phyloP scores from a whole-genome alignment of 2,329 filamentous ascomycete genomes.

The Dichotomopilus funicola region DNA sequence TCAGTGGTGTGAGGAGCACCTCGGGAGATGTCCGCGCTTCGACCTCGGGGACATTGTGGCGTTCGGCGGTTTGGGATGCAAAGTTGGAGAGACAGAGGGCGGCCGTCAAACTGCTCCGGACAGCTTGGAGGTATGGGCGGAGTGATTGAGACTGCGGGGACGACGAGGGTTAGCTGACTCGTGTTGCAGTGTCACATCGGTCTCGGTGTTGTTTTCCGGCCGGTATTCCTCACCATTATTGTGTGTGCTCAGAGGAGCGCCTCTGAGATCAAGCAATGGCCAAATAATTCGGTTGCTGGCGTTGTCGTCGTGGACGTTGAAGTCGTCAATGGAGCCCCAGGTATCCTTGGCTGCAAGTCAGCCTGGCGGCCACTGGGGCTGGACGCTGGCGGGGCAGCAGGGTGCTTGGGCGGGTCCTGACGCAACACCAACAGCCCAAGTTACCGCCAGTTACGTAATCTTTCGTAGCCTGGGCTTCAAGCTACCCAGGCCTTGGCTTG shows the following conservation, averaged over 20 bases:
- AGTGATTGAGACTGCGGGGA: constrained; percentile 78
- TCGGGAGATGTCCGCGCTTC: constrained; percentile 91
- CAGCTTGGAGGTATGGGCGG: constrained; percentile 91
- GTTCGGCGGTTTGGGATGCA: constrained; percentile 90
- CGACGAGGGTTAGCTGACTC: constrained; percentile 1
- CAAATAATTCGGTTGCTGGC: constrained; percentile 4
- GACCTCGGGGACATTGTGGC: constrained; percentile 97
- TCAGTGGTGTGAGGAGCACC: constrained; percentile 84
- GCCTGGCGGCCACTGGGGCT: not conserved
- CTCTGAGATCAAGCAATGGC: constrained; percentile 2
- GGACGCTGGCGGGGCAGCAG: constrained; percentile 9
- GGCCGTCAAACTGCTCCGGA: constrained; percentile 87
- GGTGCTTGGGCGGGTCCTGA: not conserved
- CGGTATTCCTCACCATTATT: constrained; percentile 10
- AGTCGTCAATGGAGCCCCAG: constrained; percentile 1
- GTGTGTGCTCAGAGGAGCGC: not conserved
- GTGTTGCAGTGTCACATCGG: not conserved
- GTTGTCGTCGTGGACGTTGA: constrained; percentile 8
- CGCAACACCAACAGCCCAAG: too few relatives aligned
- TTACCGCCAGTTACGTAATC: constrained; percentile 14
- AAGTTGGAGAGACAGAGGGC: constrained; percentile 95
- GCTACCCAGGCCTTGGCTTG: not conserved
- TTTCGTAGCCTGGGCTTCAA: not conserved
- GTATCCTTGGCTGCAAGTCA: constrained; percentile 15
- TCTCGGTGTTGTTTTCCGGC: not conserved